Conservation (phyloP, 2,329 filamentous ascomycete species). For the Periconia macrospinosa region DNA sequence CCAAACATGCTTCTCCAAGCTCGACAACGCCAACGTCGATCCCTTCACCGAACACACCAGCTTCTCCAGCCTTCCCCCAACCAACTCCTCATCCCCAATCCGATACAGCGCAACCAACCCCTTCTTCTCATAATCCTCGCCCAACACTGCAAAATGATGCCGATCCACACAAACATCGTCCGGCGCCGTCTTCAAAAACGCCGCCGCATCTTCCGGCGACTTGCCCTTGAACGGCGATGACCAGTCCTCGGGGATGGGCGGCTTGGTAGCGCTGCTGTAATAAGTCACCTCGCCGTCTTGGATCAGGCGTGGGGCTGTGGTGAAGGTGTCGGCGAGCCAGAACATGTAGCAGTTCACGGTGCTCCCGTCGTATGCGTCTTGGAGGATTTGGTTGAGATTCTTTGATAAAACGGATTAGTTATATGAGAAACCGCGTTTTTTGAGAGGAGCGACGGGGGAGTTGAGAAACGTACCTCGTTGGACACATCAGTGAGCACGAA, state of each 20-base stretch:
- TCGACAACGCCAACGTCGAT: background rate
- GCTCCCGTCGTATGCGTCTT: background rate
- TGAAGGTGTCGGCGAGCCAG: conserved; percentile 3
- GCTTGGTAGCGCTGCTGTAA: background rate
- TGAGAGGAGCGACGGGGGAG: background rate
- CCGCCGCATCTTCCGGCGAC: background rate
- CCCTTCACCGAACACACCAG: conserved; percentile 1
- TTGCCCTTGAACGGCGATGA: background rate
- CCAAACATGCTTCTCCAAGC: background rate
- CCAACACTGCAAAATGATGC: conserved; percentile 5
- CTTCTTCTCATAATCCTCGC: background rate
- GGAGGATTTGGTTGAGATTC: background rate
- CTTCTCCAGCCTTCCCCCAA: background rate
- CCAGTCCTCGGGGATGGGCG: conserved; percentile 1
- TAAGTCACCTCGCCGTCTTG: background rate
- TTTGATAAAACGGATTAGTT: background rate
- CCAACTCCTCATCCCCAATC: conserved; percentile 4
- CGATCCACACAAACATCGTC: background rate
- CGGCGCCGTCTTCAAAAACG: conserved; percentile 1
- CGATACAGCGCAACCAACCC: background rate
- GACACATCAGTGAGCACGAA: conserved; percentile 3
- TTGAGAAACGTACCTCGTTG: conserved; percentile 2
- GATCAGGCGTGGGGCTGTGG: background rate
- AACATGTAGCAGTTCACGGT: background rate
- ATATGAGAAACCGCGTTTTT: background rate